phyloP scores from a whole-genome alignment of 495 filamentous ascomycete genomes.

The Diplogelasinospora grovesii region DNA sequence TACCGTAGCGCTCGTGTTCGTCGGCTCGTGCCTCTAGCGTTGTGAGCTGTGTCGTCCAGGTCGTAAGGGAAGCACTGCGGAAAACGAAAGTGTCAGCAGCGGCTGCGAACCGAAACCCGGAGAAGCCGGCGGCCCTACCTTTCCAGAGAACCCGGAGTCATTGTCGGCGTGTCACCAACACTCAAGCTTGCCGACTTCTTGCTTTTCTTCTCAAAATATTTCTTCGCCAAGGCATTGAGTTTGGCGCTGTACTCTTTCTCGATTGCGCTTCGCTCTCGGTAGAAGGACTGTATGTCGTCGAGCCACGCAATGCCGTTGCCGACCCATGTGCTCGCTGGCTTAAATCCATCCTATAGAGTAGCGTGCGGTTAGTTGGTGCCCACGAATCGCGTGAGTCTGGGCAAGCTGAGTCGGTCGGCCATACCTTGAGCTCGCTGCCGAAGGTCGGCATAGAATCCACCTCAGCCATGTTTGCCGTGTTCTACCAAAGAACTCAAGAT shows the following conservation, averaged over 20 bases:
- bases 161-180: constrained; percentile 85
- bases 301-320: constrained; percentile 85
- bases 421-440: constrained; percentile 85
- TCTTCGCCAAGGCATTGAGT: constrained; percentile 80
- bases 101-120: neutral
- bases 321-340: constrained; percentile 88
- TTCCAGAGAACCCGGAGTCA: constrained; percentile 94
- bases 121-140: constrained; percentile 42
- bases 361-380: neutral
- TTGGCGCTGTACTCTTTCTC: constrained; percentile 95
- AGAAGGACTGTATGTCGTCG: constrained; percentile 95
- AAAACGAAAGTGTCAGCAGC: constrained; percentile 12
- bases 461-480: constrained; percentile 56
- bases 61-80: constrained; percentile 78
- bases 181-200: constrained; percentile 83
- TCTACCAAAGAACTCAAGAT: constrained; percentile 1
- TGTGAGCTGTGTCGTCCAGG: constrained; percentile 89
- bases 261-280: constrained; percentile 84
- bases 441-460: constrained; percentile 70
- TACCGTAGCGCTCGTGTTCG: constrained; percentile 79
- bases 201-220: constrained; percentile 92
- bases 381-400: no score
- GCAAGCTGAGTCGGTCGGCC: constrained; percentile 1
- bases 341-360: constrained; percentile 74
- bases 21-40: constrained; percentile 81